Percentiles rank a stretch among this genome's conserved stretches.
phyloP scores from a whole-genome alignment of 169 alveolate species.

The Perkinsus chesapeaki region DNA sequence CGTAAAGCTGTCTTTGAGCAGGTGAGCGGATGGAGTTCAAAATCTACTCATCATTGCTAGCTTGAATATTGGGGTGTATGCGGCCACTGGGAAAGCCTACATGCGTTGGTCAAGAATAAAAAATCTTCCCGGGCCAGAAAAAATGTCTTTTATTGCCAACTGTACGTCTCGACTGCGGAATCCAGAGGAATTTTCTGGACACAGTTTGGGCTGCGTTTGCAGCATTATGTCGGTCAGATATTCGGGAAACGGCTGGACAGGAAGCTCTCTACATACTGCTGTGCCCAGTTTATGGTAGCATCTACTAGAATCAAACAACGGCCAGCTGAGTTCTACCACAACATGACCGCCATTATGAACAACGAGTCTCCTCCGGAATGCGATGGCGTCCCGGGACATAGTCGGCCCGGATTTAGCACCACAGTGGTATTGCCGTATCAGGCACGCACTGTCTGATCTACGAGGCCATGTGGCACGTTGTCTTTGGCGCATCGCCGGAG shows the following conservation, averaged over 20 bases:
- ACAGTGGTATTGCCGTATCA: neutral
- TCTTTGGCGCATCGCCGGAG: neutral
- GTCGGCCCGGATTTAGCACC: neutral
- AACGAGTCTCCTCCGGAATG: neutral
- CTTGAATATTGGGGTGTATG: too few relatives aligned
- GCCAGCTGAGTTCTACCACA: neutral
- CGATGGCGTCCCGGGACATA: neutral
- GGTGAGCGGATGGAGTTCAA: too few relatives aligned
- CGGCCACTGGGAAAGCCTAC: too few relatives aligned
- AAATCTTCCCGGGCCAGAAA: too few relatives aligned
- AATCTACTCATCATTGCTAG: too few relatives aligned
- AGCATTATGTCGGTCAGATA: neutral
- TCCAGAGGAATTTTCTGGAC: too few relatives aligned
- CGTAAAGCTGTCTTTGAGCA: neutral
- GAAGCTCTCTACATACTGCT: neutral
- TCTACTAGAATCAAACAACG: neutral
- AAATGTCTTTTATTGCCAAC: too few relatives aligned
- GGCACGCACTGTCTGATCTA: neutral
- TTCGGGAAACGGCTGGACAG: neutral
- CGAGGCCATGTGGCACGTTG: neutral
- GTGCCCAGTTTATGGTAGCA: neutral
- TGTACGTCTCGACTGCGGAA: too few relatives aligned
- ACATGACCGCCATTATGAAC: neutral
- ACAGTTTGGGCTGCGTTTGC: too few relatives aligned
- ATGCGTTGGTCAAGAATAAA: too few relatives aligned